phyloP scores from a whole-genome alignment of 2,329 filamentous ascomycete species.

The Paracoccidioides brasiliensis region DNA sequence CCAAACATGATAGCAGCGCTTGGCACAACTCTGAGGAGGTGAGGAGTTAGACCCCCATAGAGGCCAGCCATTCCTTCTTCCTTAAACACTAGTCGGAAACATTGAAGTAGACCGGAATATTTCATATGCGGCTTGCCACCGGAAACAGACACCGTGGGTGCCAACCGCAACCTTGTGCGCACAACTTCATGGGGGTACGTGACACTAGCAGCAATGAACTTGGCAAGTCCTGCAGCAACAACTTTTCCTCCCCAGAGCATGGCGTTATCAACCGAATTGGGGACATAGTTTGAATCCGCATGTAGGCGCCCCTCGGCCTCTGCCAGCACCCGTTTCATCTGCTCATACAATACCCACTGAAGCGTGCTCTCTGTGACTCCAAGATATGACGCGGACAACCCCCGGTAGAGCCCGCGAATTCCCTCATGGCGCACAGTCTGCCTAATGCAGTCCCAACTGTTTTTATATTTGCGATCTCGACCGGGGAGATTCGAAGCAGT shows the following conservation, averaged over 20 bases:
- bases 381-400: constrained; percentile 79
- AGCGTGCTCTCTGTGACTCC: constrained; percentile 81
- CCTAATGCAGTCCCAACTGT: constrained; percentile 73
- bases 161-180: constrained; percentile 74
- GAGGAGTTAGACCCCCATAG: constrained; percentile 82
- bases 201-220: constrained; percentile 67
- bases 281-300: constrained; percentile 45
- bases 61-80: constrained; percentile 77
- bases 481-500: constrained; percentile 45
- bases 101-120: constrained; percentile 78
- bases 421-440: constrained; percentile 75
- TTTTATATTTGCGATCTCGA: constrained; percentile 60
- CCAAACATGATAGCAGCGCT: constrained; percentile 94
- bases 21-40: constrained; percentile 80
- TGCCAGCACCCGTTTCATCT: constrained; percentile 63
- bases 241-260: constrained; percentile 69
- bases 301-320: constrained; percentile 46
- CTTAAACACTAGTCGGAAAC: constrained; percentile 74
- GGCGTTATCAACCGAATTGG: constrained; percentile 58
- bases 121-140: constrained; percentile 52
- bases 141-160: constrained; percentile 63
- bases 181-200: constrained; percentile 87
- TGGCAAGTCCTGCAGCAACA: constrained; percentile 60
- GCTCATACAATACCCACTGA: constrained; percentile 90
- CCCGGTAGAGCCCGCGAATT: constrained; percentile 69